Base-by-base conservation (phyloP, 2,329 filamentous ascomycete species). In the Aspergillus clavatus region DNA sequence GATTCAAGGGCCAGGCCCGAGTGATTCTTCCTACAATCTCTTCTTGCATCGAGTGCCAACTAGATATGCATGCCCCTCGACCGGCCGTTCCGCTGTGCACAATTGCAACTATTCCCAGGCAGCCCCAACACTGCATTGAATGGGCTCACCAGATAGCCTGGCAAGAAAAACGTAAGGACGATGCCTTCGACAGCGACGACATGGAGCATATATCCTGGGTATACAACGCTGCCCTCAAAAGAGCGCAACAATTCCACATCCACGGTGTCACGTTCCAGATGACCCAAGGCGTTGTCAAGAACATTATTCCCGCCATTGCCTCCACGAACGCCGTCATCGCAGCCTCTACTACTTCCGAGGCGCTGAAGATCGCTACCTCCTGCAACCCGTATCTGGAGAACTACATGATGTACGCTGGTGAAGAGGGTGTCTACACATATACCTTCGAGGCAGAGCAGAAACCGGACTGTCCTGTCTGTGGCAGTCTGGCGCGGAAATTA, bases 401-500 rank as follows among this genome's bases (percentile, higher is more conserved):
- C 66, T 98, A 98, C 72, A 97, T 97, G 90, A 95, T 96, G 87
- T 98, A 98, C 68, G 95, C 89, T 10, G 93, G 94, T 38, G 90
- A 97, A 61, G 91, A 95, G 61, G 81, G 86, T 54, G 86, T 98
- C 54, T 98, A 98, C 73, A 98, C 93, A 0, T 96, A 95, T 69
- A 98, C 93, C 0, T 98, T 97, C 66, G 84, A 89, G 60, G 89
- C 95, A 60, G 86, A 96, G 70, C 88, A 87, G 73, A 97, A 96
- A 68, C 79, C 85, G 12, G 93, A 97, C 68, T 98, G 93, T 54
- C 89, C 93, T 2, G 93, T 97, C 5, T 98, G 93, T 62, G 90
- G 91, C 14, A 86, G 88, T 42, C 71, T 88, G 46, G 83, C 93
- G 3, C 85, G 88, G 42, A 84, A 85, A 21, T 75, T 97, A 11